Percentiles rank a stretch among this genome's conserved stretches.
Conservation (phyloP, 2,329 filamentous ascomycete species). For the Cladophialophora exuberans region DNA sequence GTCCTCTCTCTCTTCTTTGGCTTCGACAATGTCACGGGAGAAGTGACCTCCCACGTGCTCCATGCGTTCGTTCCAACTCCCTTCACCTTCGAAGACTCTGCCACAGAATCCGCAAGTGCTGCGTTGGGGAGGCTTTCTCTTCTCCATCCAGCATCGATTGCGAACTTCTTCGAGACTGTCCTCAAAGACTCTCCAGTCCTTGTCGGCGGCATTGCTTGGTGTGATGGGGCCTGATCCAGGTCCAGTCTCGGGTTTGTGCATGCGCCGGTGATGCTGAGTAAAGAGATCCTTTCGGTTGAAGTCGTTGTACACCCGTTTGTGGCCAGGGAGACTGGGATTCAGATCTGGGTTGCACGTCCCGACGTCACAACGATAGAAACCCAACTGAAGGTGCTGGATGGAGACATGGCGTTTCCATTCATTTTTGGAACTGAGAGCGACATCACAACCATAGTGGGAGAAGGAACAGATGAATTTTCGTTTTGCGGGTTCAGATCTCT, state of each 20-base stretch:
- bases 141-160: conserved; percentile 59
- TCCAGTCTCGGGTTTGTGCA: conserved; percentile 63
- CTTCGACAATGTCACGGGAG: conserved; percentile 51
- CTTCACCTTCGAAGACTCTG: conserved; percentile 63
- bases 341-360: conserved; percentile 54
- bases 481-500: conserved; percentile 34
- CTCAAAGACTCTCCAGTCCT: conserved; percentile 47
- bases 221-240: conserved; percentile 27
- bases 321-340: conserved; percentile 29
- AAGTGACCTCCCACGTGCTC: conserved; percentile 85
- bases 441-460: conserved; percentile 72
- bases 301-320: conserved; percentile 53
- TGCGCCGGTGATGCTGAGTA: conserved; percentile 82
- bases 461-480: conserved; percentile 76
- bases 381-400: conserved; percentile 76
- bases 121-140: conserved; percentile 64
- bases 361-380: conserved; percentile 76
- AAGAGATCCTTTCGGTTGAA: conserved; percentile 95
- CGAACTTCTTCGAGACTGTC: conserved; percentile 62
- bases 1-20: conserved; percentile 53
- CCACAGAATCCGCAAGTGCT: conserved; percentile 67
- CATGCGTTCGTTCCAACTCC: conserved; percentile 80
- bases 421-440: conserved; percentile 79
- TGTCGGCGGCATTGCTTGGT: conserved; percentile 29
- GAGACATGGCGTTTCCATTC: conserved; percentile 92